Percentiles rank a stretch among this genome's conserved stretches.
phyloP scores from a whole-genome alignment of 371 early-diverging fungal genomes.

The Syncephalis fuscata region DNA sequence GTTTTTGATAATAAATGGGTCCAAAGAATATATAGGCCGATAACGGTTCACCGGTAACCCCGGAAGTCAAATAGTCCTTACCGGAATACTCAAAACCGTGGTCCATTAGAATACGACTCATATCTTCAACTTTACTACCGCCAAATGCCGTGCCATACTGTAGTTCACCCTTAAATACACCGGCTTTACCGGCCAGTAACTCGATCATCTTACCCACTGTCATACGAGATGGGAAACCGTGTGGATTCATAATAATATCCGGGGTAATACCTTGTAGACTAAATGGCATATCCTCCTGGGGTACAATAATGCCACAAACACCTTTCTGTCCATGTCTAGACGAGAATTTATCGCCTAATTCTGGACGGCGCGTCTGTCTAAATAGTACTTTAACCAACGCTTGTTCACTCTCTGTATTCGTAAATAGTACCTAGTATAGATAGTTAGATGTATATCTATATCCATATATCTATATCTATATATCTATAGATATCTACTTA shows the following conservation, averaged over 20 bases:
- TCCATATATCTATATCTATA: too few species aligned
- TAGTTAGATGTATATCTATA: constrained; percentile 16
- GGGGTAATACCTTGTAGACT: constrained; percentile 91
- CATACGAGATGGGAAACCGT: constrained; percentile 99
- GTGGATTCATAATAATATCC: constrained; percentile 99
- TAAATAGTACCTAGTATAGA: constrained; percentile 70
- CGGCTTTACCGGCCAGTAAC: constrained; percentile 95
- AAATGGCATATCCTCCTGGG: constrained; percentile 99
- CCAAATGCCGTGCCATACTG: constrained; percentile 98
- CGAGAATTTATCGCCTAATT: constrained; percentile 99
- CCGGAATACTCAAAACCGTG: constrained; percentile 98
- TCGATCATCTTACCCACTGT: constrained; percentile 99
- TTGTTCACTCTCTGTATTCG: constrained; percentile 89
- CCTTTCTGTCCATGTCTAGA: constrained; percentile 99
- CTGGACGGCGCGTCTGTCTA: constrained; percentile 94
- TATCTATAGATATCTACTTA: constrained; percentile 14
- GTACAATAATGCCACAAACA: constrained; percentile 94
- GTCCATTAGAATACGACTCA: constrained; percentile 83
- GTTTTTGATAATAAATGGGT: constrained; percentile 96
- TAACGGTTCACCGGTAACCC: constrained; percentile 85
- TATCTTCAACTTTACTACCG: constrained; percentile 90
- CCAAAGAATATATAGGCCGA: constrained; percentile 97
- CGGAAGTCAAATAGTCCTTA: constrained; percentile 96
- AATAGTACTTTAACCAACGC: constrained; percentile 89
- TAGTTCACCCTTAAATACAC: constrained; percentile 82